Evolutionary conservation across 805 yeast genomes (phyloP).

Genomic region (Kuraishia molischiana): DNA sequence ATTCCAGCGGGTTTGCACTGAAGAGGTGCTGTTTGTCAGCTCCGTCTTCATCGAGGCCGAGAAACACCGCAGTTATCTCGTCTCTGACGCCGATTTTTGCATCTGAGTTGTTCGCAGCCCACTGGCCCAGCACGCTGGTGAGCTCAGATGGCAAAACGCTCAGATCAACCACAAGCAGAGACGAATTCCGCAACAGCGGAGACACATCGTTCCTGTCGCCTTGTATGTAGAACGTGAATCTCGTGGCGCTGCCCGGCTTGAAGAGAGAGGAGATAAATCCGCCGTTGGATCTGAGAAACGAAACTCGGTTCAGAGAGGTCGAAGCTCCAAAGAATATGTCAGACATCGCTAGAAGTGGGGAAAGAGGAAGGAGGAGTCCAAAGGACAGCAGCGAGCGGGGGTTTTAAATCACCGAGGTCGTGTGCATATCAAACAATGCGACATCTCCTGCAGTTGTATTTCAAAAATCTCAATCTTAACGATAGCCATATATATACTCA

Average conservation of each 20-base stretch:
- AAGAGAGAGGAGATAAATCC: slow-evolving; percentile 39
- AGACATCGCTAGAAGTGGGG: too few relatives aligned
- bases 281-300: slow-evolving; percentile 49
- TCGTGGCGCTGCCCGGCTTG: slow-evolving; percentile 19
- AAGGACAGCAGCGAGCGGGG: too few relatives aligned
- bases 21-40: slow-evolving; percentile 1
- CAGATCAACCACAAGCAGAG: slow-evolving; percentile 9
- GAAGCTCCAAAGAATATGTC: slow-evolving; percentile 17
- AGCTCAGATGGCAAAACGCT: slow-evolving; percentile 7
- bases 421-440: too few relatives aligned
- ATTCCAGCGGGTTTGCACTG: not conserved
- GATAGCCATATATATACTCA: not conserved
- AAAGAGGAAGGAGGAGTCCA: too few relatives aligned
- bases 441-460: too few relatives aligned
- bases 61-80: slow-evolving; percentile 25
- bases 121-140: slow-evolving; percentile 7
- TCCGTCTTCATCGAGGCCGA: slow-evolving; percentile 37
- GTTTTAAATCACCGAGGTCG: too few relatives aligned
- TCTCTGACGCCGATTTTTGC: slow-evolving; percentile 6
- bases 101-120: slow-evolving; percentile 12
- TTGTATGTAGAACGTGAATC: slow-evolving; percentile 20
- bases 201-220: slow-evolving; percentile 9
- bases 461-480: not conserved
- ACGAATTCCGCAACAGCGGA: slow-evolving; percentile 9
- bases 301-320: slow-evolving; percentile 48